Evolutionary conservation across 73 alveolate species (phyloP), one percentile per base, ranked within the genome.

Genomic region (Stentor roeselii): DNA sequence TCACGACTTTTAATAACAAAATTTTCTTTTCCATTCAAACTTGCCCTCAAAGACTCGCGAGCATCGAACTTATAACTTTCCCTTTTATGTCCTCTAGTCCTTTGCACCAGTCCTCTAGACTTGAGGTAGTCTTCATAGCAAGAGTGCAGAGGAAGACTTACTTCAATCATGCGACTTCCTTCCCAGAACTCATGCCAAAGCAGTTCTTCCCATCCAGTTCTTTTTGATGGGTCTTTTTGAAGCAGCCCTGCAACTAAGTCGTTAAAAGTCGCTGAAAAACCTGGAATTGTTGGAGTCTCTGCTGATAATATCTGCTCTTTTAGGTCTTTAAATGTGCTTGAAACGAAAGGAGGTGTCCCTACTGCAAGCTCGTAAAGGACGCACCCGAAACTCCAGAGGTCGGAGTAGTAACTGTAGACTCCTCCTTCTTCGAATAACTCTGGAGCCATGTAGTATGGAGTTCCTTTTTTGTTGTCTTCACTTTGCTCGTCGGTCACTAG

Each of bases 381-480:
- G 82, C 98, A 93, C 50, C 99, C 99, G 75, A 96, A 86, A 36
- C 98, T 90, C 96, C 97, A 96, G 82, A 96, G 90, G 88, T 96
- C 99, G 3, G 96, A 86, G 75, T 89, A 86, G 77, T 87, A 90
- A 75, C 92, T 74, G 84, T 95, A 94, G 32, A 89, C 91, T 38
- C 98, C 97, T 41, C 82, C 91, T 38, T 93, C 95, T 58, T 95
- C 83, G 76, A 94, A 93, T 37, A 95, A 87, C 59, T 95, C 99
- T 21, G 99, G 98, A 4, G 99, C 99, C 99, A 95, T 95, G 87
- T 95, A 95, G 76, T 83, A 95, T 39, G 98, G 97, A n/a, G 98
- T 82, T 21, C 98, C 98, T 32, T 82, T 89, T 35, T 88, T 91
- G 37, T 36, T 32, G 0, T 76, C 84, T n/a, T 76, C 60, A 76